These are phyloP conservation scores for Rhizopus delemar DNA, from an alignment of 371 early-diverging fungal genomes.

Conservation along the genomic window DNA sequence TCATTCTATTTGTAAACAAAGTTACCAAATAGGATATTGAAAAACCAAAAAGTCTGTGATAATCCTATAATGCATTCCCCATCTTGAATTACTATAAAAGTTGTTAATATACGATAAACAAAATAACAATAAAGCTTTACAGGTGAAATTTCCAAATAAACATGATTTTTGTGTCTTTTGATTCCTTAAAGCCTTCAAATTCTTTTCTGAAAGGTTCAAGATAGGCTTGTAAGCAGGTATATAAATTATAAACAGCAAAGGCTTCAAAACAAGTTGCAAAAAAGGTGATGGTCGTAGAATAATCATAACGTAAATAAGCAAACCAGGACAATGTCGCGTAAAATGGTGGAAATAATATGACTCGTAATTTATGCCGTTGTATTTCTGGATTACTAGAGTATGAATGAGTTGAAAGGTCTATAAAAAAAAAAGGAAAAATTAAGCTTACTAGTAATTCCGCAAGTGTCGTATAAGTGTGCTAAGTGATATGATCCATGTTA, in stretches of 20 bases:
- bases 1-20: background rate
- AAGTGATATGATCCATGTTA: constrained; percentile 41
- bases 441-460: constrained; percentile 42
- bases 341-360: constrained; percentile 47
- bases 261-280: constrained; percentile 53
- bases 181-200: constrained; percentile 31
- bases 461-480: constrained; percentile 31
- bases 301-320: constrained; percentile 46
- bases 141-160: constrained; percentile 33
- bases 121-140: constrained; percentile 24
- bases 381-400: constrained; percentile 35
- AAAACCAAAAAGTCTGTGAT: constrained; percentile 46
- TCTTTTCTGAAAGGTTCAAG: constrained; percentile 46
- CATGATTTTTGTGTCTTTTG: constrained; percentile 38
- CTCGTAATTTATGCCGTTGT: constrained; percentile 51
- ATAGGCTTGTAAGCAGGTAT: constrained; percentile 43
- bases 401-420: background rate
- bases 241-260: constrained; percentile 53
- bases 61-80: constrained; percentile 49
- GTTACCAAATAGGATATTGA: constrained; percentile 54
- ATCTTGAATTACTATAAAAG: constrained; percentile 42
- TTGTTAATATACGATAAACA: background rate
- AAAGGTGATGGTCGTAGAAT: constrained; percentile 50
- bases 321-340: constrained; percentile 49
- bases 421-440: background rate